Evolutionary conservation across 2,329 filamentous ascomycete species (phyloP).

Genomic region (Verticillium nonalfalfae): DNA sequence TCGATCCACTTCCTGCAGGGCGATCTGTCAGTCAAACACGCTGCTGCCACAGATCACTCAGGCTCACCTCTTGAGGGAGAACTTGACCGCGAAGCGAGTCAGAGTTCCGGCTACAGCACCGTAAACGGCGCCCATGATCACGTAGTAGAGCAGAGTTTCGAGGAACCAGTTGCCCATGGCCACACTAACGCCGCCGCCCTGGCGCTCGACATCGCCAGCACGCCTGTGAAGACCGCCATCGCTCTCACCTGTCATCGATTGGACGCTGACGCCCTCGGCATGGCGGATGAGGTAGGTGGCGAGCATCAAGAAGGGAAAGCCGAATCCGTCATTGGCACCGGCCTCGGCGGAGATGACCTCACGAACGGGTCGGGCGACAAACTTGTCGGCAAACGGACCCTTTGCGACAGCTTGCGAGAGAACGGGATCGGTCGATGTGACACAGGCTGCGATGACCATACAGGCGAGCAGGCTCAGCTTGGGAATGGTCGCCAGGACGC

Average conservation of each 20-base stretch:
- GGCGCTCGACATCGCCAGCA: slow-evolving; percentile 35
- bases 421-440: slow-evolving; percentile 57
- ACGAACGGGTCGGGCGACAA: slow-evolving; percentile 47
- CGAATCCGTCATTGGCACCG: slow-evolving; percentile 57
- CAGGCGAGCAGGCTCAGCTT: slow-evolving; percentile 45
- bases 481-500: slow-evolving; percentile 48
- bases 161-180: slow-evolving; percentile 52
- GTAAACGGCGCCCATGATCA: slow-evolving; percentile 45
- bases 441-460: slow-evolving; percentile 53
- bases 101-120: slow-evolving; percentile 43
- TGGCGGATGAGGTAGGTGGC: slow-evolving; percentile 51
- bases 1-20: slow-evolving; percentile 44
- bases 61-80: slow-evolving; percentile 25
- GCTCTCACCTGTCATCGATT: background rate
- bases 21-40: background rate
- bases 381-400: slow-evolving; percentile 56
- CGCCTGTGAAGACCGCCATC: slow-evolving; percentile 8
- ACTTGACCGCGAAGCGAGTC: slow-evolving; percentile 39
- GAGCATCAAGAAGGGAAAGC: slow-evolving; percentile 55
- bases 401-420: slow-evolving; percentile 57
- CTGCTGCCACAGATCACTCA: background rate
- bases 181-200: slow-evolving; percentile 42
- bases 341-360: slow-evolving; percentile 58
- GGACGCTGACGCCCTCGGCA: slow-evolving; percentile 27
- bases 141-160: slow-evolving; percentile 54